Percentiles rank a stretch among this genome's conserved stretches.
phyloP scores from a whole-genome alignment of 768 basidiomycete genomes.

The Rhodosporidiobolus odoratus region DNA sequence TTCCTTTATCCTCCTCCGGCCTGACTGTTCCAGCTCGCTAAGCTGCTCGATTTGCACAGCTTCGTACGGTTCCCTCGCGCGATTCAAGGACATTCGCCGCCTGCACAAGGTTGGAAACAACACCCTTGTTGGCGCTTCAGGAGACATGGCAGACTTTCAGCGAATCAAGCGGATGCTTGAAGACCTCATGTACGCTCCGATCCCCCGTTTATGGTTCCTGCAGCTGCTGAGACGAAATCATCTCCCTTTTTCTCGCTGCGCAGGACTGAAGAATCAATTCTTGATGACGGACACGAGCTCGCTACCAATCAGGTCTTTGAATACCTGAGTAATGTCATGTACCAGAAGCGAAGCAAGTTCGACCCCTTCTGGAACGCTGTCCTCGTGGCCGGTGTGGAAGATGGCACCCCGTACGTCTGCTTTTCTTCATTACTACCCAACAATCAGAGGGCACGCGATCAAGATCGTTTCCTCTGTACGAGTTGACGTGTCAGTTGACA shows the following conservation, averaged over 20 bases:
- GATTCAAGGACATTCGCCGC: constrained; percentile 90
- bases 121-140: constrained; percentile 84
- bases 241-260: not conserved
- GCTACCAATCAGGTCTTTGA: constrained; percentile 88
- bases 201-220: too few relatives aligned
- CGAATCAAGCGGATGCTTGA: constrained; percentile 77
- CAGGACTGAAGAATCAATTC: constrained; percentile 64
- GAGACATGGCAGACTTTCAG: constrained; percentile 98
- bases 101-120: constrained; percentile 74
- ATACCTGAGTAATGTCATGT: constrained; percentile 85
- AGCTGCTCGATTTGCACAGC: constrained; percentile 45
- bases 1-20: not conserved
- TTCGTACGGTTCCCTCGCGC: constrained; percentile 93
- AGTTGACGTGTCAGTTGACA: not conserved
- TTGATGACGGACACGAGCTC: constrained; percentile 75
- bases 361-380: constrained; percentile 93
- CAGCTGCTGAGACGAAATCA: constrained; percentile 6
- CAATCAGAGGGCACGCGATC: too few relatives aligned
- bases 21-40: constrained; percentile 2
- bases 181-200: constrained; percentile 55
- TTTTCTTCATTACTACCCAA: too few relatives aligned
- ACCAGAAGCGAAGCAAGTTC: constrained; percentile 76
- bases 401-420: constrained; percentile 48
- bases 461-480: not conserved
- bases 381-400: constrained; percentile 83